These are phyloP conservation scores for Wilcoxina mikolae DNA, from an alignment of 495 filamentous ascomycete species.

Conservation along the genomic window DNA sequence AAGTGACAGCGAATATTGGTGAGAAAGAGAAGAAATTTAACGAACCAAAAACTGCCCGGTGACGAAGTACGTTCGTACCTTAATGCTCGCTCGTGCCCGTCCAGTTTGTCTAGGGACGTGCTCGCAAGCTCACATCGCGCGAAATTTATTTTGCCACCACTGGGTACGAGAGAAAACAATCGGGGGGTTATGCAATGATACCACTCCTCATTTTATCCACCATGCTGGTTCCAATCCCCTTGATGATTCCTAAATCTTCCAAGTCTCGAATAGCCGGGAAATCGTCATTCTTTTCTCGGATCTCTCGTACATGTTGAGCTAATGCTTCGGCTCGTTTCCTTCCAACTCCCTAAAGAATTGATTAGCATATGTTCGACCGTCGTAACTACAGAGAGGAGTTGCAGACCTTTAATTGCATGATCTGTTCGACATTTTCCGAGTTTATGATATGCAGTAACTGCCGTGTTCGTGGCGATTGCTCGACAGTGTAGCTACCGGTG, in stretches of 20 bases:
- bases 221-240: constrained; percentile 19
- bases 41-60: no score
- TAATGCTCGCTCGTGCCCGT: no score
- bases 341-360: constrained; percentile 15
- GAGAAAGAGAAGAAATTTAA: no score
- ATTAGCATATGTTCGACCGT: not conserved
- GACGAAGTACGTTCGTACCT: no score
- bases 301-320: constrained; percentile 17
- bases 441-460: constrained; percentile 75
- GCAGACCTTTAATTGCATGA: constrained; percentile 50
- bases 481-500: constrained; percentile 11
- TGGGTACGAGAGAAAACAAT: no score
- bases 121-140: no score
- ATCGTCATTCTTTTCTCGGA: constrained; percentile 15
- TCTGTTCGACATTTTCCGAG: constrained; percentile 55
- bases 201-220: constrained; percentile 21
- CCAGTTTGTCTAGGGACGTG: no score
- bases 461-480: constrained; percentile 50
- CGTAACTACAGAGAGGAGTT: not conserved
- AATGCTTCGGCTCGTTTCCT: constrained; percentile 23
- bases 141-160: no score
- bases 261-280: constrained; percentile 23
- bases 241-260: constrained; percentile 23
- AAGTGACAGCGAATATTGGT: no score
- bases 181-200: no score